These are phyloP conservation scores for Megacollybia platyphylla DNA, from an alignment of 1,284 basidiomycete genomes.

Conservation along the genomic window DNA sequence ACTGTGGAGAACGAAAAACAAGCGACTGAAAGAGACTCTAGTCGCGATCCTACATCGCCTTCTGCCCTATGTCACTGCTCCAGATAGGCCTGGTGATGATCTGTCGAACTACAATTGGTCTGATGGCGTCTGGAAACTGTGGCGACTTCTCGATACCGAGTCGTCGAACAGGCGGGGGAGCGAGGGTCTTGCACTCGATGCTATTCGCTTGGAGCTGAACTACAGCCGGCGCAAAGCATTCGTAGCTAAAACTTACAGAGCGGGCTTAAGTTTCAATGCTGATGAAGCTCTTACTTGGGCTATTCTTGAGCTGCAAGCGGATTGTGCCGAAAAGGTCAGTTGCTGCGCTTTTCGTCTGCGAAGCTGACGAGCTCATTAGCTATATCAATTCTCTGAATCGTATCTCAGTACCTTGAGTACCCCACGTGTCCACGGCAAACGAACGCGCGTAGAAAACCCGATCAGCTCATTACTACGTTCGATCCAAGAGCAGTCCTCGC, in stretches of 20 bases:
- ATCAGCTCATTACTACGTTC: constrained; percentile 43
- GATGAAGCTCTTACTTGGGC: constrained; percentile 73
- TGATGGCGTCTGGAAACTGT: constrained; percentile 7
- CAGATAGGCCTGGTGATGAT: constrained; percentile 13
- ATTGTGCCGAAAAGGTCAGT: constrained; percentile 58
- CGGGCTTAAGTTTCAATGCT: constrained; percentile 61
- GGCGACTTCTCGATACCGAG: constrained; percentile 9
- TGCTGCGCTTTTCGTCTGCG: constrained; percentile 8
- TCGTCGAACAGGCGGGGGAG: constrained; percentile 41
- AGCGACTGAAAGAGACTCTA: constrained; percentile 51
- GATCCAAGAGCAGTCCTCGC: constrained; percentile 22
- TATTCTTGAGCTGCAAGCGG: constrained; percentile 73
- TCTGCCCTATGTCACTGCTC: constrained; percentile 52
- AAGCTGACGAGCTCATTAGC: constrained; percentile 21
- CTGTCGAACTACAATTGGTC: constrained; percentile 14
- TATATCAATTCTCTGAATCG: constrained; percentile 41
- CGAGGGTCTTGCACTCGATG: constrained; percentile 51
- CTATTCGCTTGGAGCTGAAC: constrained; percentile 42
- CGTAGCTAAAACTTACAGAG: constrained; percentile 47
- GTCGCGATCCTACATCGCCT: constrained; percentile 57
- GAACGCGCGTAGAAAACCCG: constrained; percentile 42
- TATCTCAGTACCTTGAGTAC: constrained; percentile 3
- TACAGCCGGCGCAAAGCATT: constrained; percentile 27
- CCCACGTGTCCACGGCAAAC: constrained; percentile 26
- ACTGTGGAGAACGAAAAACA: constrained; percentile 71